phyloP scores from a whole-genome alignment of 768 basidiomycete genomes.

The Boletus rubroflammeus region DNA sequence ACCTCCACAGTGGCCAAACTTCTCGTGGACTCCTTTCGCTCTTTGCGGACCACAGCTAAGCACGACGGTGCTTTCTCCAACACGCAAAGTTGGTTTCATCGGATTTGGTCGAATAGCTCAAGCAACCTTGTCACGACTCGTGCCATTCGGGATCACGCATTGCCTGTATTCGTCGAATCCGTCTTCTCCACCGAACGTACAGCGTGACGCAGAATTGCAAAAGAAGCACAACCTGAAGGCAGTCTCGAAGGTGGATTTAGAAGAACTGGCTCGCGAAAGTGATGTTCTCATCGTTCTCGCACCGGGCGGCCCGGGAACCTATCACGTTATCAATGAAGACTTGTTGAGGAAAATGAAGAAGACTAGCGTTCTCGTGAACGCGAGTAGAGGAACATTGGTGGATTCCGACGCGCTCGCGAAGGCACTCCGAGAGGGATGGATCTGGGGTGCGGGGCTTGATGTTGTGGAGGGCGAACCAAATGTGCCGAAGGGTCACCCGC shows the following conservation, averaged over 20 bases:
- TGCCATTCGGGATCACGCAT: slow-evolving; percentile 77
- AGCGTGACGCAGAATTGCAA: slow-evolving; percentile 38
- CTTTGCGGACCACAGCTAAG: slow-evolving; percentile 84
- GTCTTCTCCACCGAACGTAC: slow-evolving; percentile 40
- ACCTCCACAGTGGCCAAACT: slow-evolving; percentile 65
- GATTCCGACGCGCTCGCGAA: slow-evolving; percentile 85
- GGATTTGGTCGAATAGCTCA: slow-evolving; percentile 96
- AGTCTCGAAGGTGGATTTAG: slow-evolving; percentile 57
- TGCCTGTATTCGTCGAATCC: slow-evolving; percentile 68
- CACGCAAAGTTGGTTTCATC: slow-evolving; percentile 80
- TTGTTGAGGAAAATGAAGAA: slow-evolving; percentile 86
- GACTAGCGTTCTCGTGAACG: slow-evolving; percentile 79
- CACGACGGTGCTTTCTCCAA: slow-evolving; percentile 44
- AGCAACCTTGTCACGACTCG: slow-evolving; percentile 71
- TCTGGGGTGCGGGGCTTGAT: slow-evolving; percentile 92
- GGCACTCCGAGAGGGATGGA: slow-evolving; percentile 72
- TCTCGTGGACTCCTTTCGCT: slow-evolving; percentile 77
- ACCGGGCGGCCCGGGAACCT: slow-evolving; percentile 68
- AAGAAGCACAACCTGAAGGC: slow-evolving; percentile 32
- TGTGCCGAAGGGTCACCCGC: slow-evolving; percentile 66
- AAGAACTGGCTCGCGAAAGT: slow-evolving; percentile 68
- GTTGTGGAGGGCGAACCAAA: slow-evolving; percentile 92
- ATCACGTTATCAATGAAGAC: slow-evolving; percentile 64
- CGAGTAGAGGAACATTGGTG: slow-evolving; percentile 80
- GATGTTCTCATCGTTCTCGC: slow-evolving; percentile 86